Evolutionary conservation across 169 alveolate genomes (phyloP), one percentile per base, ranked within the genome.

Genomic region (Plasmodium coatneyi): DNA sequence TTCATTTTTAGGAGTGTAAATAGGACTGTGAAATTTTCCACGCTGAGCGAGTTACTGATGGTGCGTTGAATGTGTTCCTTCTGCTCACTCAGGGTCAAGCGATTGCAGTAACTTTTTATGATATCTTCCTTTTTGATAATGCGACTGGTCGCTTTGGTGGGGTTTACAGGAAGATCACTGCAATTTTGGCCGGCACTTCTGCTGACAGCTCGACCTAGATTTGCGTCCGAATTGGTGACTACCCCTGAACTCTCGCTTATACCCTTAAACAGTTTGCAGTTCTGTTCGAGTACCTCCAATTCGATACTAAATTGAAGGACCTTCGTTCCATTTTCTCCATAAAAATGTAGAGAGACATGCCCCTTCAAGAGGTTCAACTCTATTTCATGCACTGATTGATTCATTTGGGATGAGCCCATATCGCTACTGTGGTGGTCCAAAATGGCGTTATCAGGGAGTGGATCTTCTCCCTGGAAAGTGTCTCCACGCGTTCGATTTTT

Each of bases 1-100:
- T 89, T 89, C 32, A 89, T 79, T 66, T 66, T 89, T 56, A 89
- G 12, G 49, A 79, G 52, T 39, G 94, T 79, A 89, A 89, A 89
- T 34, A 89, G 39, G 54, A 54, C 22, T 39, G 71, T 60, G 54
- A 89, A 89, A 41, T 89, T 89, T 36, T 54, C 80, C 9, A 72
- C 54, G 25, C 52, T 89, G 7, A 89, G 71, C 3, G 54, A 84
- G 30, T 19, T 49, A 16, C 78, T 52, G 25, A 71, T 46, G 43
- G 28, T 25, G 39, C 56, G 60, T 28, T 28, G 36, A n/a, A 84
- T 49, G 36, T 52, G 16, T 14, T 84, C 72, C 34, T 34, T 71
- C 28, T 74, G 36, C n/a, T 12, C 78, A 16, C 43, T 52, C 30
- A 25, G 19, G 9, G 39, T 22, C 76, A n/a, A 4, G 3, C 34